Evolutionary conservation across 768 basidiomycete genomes (phyloP).

Genomic region (Pleurotus citrinopileatus): DNA sequence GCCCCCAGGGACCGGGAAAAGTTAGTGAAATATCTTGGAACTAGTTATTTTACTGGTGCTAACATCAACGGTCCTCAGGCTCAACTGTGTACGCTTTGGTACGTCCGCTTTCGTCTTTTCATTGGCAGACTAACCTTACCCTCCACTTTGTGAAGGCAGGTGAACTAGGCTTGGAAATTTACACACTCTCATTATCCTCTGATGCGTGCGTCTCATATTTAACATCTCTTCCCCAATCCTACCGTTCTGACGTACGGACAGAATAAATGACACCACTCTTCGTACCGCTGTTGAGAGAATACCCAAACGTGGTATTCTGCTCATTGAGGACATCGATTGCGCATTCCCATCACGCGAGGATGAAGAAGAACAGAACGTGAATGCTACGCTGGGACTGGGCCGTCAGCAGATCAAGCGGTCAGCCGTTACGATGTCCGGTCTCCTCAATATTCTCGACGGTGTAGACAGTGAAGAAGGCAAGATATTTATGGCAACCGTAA

Average conservation of each 20-base stretch:
- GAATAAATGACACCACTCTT: constrained; percentile 49
- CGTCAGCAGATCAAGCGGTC: constrained; percentile 13
- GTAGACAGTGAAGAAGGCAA: constrained; percentile 61
- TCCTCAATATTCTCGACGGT: constrained; percentile 60
- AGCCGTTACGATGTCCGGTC: constrained; percentile 48
- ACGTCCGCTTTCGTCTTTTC: constrained; percentile 6
- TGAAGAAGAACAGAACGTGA: constrained; percentile 22
- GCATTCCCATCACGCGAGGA: constrained; percentile 51
- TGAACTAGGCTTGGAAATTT: constrained; percentile 84
- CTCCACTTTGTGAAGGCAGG: constrained; percentile 32
- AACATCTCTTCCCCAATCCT: neutral
- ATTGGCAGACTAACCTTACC: neutral
- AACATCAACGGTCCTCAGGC: constrained; percentile 21
- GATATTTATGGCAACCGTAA: constrained; percentile 57
- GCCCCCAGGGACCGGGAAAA: constrained; percentile 63
- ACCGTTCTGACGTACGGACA: constrained; percentile 14
- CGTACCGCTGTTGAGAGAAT: constrained; percentile 42
- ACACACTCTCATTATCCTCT: constrained; percentile 52
- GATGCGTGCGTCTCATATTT: constrained; percentile 38
- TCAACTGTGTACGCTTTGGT: constrained; percentile 55
- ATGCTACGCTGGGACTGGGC: neutral
- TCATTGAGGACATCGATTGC: constrained; percentile 63
- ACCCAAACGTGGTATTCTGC: constrained; percentile 50
- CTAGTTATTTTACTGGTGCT: too few relatives aligned
- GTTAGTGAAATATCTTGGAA: too few relatives aligned